A percentile compares a stretch with the other conserved stretches of the same genome.
phyloP scores from a whole-genome alignment of 257 asterid genomes.

The Solanum dulcamara region DNA sequence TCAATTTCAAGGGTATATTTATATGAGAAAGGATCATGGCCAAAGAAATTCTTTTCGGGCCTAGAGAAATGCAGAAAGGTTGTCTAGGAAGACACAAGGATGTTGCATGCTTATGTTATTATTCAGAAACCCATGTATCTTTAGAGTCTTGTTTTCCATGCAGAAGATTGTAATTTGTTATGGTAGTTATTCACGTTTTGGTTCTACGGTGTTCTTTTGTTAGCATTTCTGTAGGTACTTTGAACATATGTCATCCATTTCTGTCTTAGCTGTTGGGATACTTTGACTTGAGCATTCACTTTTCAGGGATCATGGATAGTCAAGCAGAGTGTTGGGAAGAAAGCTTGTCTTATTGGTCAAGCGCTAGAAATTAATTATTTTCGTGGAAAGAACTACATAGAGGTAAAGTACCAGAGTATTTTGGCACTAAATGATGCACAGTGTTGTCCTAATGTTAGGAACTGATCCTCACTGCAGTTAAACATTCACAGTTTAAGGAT shows the following conservation, averaged over 20 bases:
- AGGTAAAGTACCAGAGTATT: conserved; percentile 30
- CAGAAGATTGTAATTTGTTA: not conserved
- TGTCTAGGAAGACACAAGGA: not conserved
- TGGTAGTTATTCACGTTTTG: not conserved
- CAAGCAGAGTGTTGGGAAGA: conserved; percentile 89
- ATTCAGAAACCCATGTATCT: not conserved
- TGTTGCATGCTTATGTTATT: not conserved
- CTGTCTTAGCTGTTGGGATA: not conserved
- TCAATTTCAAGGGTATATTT: not conserved
- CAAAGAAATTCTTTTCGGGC: not conserved
- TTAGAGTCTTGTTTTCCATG: not conserved
- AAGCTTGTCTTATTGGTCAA: conserved; percentile 82
- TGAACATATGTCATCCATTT: not conserved
- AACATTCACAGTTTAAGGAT: not conserved
- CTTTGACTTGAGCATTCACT: not conserved
- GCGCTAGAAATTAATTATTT: conserved; percentile 73
- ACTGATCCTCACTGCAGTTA: not conserved
- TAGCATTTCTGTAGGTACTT: not conserved
- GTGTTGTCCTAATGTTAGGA: not conserved
- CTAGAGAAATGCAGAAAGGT: not conserved
- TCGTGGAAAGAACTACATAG: conserved; percentile 86
- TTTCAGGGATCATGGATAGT: conserved; percentile 96
- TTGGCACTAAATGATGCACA: not conserved
- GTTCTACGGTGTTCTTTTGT: not conserved
- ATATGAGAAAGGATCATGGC: not conserved